phyloP scores from a whole-genome alignment of 2,329 filamentous ascomycete species.

The Keithomyces neogunnii region DNA sequence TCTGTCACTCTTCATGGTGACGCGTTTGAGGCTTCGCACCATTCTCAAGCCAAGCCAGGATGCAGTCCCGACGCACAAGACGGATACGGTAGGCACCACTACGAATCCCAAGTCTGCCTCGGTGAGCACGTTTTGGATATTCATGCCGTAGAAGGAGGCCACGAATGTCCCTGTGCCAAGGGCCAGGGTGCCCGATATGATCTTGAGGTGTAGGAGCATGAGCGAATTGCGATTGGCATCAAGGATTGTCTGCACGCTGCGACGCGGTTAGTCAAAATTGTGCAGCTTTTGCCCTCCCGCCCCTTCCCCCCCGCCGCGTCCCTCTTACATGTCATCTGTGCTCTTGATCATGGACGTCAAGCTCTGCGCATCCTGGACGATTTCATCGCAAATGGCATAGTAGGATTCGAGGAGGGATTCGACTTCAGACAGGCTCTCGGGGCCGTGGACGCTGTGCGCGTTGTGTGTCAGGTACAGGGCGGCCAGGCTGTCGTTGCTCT shows the following conservation, averaged over 20 bases:
- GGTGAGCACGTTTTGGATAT: constrained; percentile 96
- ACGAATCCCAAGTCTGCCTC: constrained; percentile 81
- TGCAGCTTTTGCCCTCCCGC: too few relatives aligned
- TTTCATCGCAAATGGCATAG: constrained; percentile 94
- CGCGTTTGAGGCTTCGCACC: background rate
- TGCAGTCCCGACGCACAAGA: background rate
- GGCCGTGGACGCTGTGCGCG: constrained; percentile 58
- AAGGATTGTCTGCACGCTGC: constrained; percentile 83
- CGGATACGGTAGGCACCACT: constrained; percentile 40
- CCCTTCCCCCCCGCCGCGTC: constrained; percentile 4
- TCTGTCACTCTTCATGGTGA: background rate
- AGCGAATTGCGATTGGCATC: constrained; percentile 95
- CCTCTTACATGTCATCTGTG: constrained; percentile 84
- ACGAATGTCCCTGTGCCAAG: constrained; percentile 89
- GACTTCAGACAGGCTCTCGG: constrained; percentile 87
- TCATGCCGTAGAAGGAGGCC: constrained; percentile 97
- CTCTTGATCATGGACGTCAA: constrained; percentile 89
- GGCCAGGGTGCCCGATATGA: constrained; percentile 86
- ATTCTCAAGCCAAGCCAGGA: background rate
- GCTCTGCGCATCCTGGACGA: constrained; percentile 91
- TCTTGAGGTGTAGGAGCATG: constrained; percentile 93
- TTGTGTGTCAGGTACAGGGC: constrained; percentile 94
- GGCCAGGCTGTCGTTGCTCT: constrained; percentile 88
- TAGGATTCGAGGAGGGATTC: constrained; percentile 95
- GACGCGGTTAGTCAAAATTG: constrained; percentile 13